Evolutionary conservation across 345 rosid genomes (phyloP), one percentile per base, ranked within the genome.

Genomic region (Salix suchowensis): DNA sequence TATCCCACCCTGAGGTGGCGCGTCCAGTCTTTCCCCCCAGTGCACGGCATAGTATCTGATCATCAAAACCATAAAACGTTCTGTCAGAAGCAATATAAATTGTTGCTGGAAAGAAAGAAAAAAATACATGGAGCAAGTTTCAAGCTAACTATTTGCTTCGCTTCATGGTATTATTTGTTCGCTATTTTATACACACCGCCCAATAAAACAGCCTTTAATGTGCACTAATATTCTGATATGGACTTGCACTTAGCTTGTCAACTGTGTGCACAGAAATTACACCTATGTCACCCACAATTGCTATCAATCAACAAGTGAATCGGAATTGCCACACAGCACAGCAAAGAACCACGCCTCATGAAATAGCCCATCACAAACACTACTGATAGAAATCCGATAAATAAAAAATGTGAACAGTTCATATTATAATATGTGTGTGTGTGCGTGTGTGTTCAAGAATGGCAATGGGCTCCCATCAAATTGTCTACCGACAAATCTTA

Each of bases 1-100:
- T 85, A 81, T 91, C 94, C 97, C 97, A 91, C 21, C 89, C 92
- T 0, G 81, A 73, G 55, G 26, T 66, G 12, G 89, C 79, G n/a
- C 88, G 84, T 1, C 92, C 90, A 0, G 80, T 82, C 71, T 70
- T 85, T 42, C 91, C 97, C 42, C 97, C 94, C 24, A 90, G 10
- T 32, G 92, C 82, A 34, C 97, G 91, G 3, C 88, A 70, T n/a
- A 88, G n/a, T 36, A 91, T 60, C 97, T 91, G 76, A 67, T 67
- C 52, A 67, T 67, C 52, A 76, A 40, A 67, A 70, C 71, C 67
- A 23, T 13, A 10, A 77, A 24, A 4, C 15, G 3, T 0, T 65
- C 34, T 40, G 19, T 50, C 39, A 19, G 23, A 46, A 14, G 21
- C 24, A 54, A 21, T 16, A 32, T 21, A 52, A 68, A 18, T 18